These are phyloP conservation scores for Sporobolomyces roseus DNA, from an alignment of 768 basidiomycete genomes.

Conservation along the genomic window DNA sequence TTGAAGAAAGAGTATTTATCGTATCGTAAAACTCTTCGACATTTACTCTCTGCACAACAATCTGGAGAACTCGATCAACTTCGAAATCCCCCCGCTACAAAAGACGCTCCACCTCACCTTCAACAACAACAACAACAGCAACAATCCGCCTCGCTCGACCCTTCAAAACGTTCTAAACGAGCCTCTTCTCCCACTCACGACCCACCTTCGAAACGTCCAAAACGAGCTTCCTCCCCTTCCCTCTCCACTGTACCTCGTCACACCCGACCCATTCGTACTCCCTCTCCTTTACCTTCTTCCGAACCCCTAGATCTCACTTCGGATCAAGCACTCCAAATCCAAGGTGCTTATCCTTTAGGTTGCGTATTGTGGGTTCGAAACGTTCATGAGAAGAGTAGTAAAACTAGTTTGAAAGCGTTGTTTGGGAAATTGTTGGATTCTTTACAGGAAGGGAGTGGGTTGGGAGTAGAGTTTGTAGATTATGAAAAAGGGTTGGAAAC, in stretches of 20 bases:
- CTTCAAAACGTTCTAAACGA: not conserved
- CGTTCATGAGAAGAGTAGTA: constrained; percentile 28
- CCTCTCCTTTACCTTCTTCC: not conserved
- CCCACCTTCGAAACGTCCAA: not conserved
- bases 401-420: constrained; percentile 22
- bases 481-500: constrained; percentile 33
- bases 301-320: constrained; percentile 5
- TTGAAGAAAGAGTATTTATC: constrained; percentile 41
- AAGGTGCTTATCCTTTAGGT: constrained; percentile 29
- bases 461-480: constrained; percentile 38
- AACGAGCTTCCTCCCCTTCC: constrained; percentile 14
- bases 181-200: constrained; percentile 4
- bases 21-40: constrained; percentile 32
- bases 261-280: constrained; percentile 13
- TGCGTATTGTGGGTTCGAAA: constrained; percentile 37
- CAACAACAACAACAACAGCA: not conserved
- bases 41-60: constrained; percentile 10
- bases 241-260: constrained; percentile 5
- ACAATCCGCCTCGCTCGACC: not conserved
- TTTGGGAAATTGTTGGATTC: constrained; percentile 27
- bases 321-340: not conserved
- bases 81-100: not conserved
- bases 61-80: constrained; percentile 14
- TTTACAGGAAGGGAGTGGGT: constrained; percentile 36
- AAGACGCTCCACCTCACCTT: constrained; percentile 23